Conservation (phyloP, 192 early-diverging fungal genomes). For the Coemansia sp. region DNA sequence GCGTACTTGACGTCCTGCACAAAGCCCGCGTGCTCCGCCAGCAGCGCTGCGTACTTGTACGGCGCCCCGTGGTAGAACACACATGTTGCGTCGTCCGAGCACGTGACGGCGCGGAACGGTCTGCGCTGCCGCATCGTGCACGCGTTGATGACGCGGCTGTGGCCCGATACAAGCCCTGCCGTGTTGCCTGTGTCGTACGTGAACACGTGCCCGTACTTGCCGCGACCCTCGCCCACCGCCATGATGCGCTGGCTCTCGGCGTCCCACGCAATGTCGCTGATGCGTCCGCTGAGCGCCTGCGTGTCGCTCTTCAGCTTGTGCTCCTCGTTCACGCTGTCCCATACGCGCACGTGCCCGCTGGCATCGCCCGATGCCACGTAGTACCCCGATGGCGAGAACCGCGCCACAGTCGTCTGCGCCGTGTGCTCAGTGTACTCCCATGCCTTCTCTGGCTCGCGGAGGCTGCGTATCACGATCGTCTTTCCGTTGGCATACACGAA, state of each 20-base stretch:
- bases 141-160: conserved; percentile 84
- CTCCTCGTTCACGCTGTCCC: conserved; percentile 82
- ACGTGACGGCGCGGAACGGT: conserved; percentile 90
- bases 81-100: conserved; percentile 84
- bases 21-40: conserved; percentile 85
- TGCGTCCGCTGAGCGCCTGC: conserved; percentile 67
- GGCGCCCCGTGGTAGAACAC: conserved; percentile 93
- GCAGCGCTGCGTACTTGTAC: conserved; percentile 73
- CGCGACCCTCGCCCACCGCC: conserved; percentile 93
- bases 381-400: conserved; percentile 88
- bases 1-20: conserved; percentile 87
- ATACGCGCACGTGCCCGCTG: conserved; percentile 88
- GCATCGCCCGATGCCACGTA: conserved; percentile 95
- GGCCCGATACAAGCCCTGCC: conserved; percentile 87
- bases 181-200: conserved; percentile 86
- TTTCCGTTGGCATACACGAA: conserved; percentile 91
- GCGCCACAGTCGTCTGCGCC: conserved; percentile 76
- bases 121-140: conserved; percentile 86
- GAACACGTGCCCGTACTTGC: conserved; percentile 87
- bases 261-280: conserved; percentile 95
- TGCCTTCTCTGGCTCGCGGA: conserved; percentile 48
- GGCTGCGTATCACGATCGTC: conserved; percentile 79
- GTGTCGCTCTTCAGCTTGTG: conserved; percentile 87
- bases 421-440: conserved; percentile 84
- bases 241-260: conserved; percentile 93